These are phyloP conservation scores for Globisporangium carolinianum DNA, from an alignment of 352 stramenopile genomes.

Conservation along the genomic window DNA sequence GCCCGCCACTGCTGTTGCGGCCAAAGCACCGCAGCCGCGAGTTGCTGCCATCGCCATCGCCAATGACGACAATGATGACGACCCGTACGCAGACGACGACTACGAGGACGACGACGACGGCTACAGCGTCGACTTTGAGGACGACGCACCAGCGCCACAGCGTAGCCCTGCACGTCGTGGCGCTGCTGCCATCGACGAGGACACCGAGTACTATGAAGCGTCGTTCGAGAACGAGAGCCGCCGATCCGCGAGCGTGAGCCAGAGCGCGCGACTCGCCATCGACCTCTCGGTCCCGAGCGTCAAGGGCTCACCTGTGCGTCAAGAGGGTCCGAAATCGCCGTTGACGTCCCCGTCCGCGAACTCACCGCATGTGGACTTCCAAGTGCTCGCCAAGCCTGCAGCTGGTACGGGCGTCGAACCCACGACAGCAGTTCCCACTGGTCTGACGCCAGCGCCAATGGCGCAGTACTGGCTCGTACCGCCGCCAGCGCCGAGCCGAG, in stretches of 20 bases:
- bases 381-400: slow-evolving; percentile 30
- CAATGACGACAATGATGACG: slow-evolving; percentile 1
- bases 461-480: slow-evolving; percentile 5
- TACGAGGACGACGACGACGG: slow-evolving; percentile 44
- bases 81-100: slow-evolving; percentile 20
- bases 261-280: slow-evolving; percentile 39
- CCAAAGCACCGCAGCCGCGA: not conserved
- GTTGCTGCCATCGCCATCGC: not conserved
- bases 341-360: slow-evolving; percentile 17
- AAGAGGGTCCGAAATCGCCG: slow-evolving; percentile 1
- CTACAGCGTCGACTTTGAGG: slow-evolving; percentile 75
- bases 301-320: slow-evolving; percentile 26
- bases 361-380: slow-evolving; percentile 34
- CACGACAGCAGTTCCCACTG: slow-evolving; percentile 2
- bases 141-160: slow-evolving; percentile 10
- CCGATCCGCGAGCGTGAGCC: slow-evolving; percentile 24
- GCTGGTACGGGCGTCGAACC: not conserved
- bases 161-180: slow-evolving; percentile 1
- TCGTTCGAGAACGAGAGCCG: slow-evolving; percentile 76
- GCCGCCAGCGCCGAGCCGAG: slow-evolving; percentile 1
- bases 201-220: slow-evolving; percentile 44
- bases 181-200: slow-evolving; percentile 18
- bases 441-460: not conserved
- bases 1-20: no score
- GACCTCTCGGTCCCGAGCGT: slow-evolving; percentile 54